Base-by-base conservation (phyloP, 2,329 filamentous ascomycete species). In the Madurella mycetomatis region DNA sequence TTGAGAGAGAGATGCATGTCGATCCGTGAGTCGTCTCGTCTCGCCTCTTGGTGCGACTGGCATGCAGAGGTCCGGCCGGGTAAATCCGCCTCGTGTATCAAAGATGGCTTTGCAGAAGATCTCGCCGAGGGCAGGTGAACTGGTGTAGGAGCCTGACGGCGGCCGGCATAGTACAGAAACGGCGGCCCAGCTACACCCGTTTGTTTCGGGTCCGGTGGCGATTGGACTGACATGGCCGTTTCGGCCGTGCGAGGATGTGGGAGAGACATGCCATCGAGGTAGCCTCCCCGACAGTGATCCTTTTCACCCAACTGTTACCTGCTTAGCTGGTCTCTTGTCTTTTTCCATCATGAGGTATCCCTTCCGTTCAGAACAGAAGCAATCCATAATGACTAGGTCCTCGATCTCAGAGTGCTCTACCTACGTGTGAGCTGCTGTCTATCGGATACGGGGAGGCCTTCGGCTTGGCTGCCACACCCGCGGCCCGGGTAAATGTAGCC, bases 1-100 rank as follows among this genome's bases (percentile, higher is more conserved):
- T 56, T 46, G 47, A 54, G 50, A 52, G 47, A 15, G 41, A 47
- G 50, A 19, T 60, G 49, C 47, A 55, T 57, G 59, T 55, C 56
- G 61, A 65, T 64, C 64, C 54, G 43, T 54, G 48, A 56, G 58
- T 60, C 55, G 61, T 64, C 61, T 63, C 57, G 59, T 60, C 41
- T 61, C 49, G 51, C 51, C 54, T 58, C 54, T 55, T 43, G 49
- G 55, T 43, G 52, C 51, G 51, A 59, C 59, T 57, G 44, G 56
- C 55, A 63, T 61, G 59, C 46, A 57, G 47, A 60, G 41, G 43
- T 41, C 60, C 58, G 57, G 58, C 58, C 63, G 64, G 64, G 55
- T 65, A 65, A 65, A 65, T 64, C 60, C 52, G 56, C 51, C 48
- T 65, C 57, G 57, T 64, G 63, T 64, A 51, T 65, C 62, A 64